Base-by-base conservation (phyloP, 164 flowering plant species). In the Berberis vulgaris region DNA sequence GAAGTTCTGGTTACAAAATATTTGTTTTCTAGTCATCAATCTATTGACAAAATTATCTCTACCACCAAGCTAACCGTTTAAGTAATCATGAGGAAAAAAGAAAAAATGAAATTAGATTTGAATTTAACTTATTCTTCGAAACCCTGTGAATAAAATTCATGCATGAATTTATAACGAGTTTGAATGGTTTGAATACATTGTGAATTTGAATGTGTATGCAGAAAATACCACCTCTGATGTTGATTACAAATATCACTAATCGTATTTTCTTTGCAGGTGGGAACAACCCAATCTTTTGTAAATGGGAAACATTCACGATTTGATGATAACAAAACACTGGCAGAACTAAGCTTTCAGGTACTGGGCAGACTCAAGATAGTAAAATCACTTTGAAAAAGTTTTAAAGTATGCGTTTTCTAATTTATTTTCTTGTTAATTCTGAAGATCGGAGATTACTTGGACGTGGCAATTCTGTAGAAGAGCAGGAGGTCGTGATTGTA, bases 401-500 rank as follows among this genome's bases (percentile, higher is more conserved):
- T 26, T 39, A 55, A 10, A 47, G 2, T 9, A n/a, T 38, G 42
- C 43, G 7, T n/a, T 26, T 26, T 41, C 47, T 44, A 7, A 53
- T 10, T 3, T 68, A n/a, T 1, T 1, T 38, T 38, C 44, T 60
- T 42, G 49, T 3, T 47, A 61, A 11, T 44, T 61, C 2, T 68
- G 72, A 71, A 89, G 98, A 94, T 86, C 59, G 98, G 97, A 64
- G 98, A 94, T 75, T 94, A 94, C 84, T 79, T 94, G 87, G 97
- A 91, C 57, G 98, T 94, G 62, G 92, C 96, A 0, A 91, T 91
- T 55, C 46, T 82, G 44, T 87, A 82, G 77, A 71, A 38, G 59
- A 61, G 5, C 26, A 26, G 26, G 26, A 26, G 26, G 26, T 26
- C 26, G 26, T 26, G 26, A 26, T 26, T 26, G 26, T 26, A 26